These are phyloP conservation scores for Roridomyces roridus DNA, from an alignment of 768 basidiomycete species.

Conservation along the genomic window DNA sequence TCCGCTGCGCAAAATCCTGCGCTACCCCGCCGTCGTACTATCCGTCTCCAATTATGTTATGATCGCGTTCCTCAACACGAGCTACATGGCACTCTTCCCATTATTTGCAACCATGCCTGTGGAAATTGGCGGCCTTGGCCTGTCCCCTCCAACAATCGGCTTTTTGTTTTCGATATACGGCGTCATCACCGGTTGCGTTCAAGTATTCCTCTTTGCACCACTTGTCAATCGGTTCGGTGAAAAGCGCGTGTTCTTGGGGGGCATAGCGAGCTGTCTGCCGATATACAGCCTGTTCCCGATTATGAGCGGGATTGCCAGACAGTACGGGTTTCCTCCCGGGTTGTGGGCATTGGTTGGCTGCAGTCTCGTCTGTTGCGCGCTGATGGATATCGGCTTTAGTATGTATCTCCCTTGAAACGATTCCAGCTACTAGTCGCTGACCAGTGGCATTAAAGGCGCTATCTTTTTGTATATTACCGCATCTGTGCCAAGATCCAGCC, in stretches of 20 bases:
- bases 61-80: constrained; percentile 50
- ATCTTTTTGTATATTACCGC: constrained; percentile 75
- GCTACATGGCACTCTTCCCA: constrained; percentile 71
- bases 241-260: constrained; percentile 60
- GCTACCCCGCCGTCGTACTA: constrained; percentile 38
- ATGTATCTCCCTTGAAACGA: constrained; percentile 32
- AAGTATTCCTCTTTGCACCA: constrained; percentile 69
- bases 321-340: constrained; percentile 47
- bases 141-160: constrained; percentile 71
- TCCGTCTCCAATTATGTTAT: constrained; percentile 42
- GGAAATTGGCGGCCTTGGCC: constrained; percentile 69
- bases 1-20: constrained; percentile 45
- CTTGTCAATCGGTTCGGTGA: constrained; percentile 68
- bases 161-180: constrained; percentile 68
- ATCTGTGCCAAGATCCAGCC: constrained; percentile 68
- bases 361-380: constrained; percentile 53
- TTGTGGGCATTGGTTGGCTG: constrained; percentile 57
- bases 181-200: constrained; percentile 66
- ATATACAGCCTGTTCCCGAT: constrained; percentile 64
- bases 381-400: constrained; percentile 64
- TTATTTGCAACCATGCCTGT: constrained; percentile 74
- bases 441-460: constrained; percentile 53
- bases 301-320: constrained; percentile 59
- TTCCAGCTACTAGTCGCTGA: no score
- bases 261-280: constrained; percentile 57